Percentiles rank a stretch among this genome's conserved stretches.
Conservation (phyloP, 2,329 filamentous ascomycete genomes). For the Zymoseptoria passerinii region DNA sequence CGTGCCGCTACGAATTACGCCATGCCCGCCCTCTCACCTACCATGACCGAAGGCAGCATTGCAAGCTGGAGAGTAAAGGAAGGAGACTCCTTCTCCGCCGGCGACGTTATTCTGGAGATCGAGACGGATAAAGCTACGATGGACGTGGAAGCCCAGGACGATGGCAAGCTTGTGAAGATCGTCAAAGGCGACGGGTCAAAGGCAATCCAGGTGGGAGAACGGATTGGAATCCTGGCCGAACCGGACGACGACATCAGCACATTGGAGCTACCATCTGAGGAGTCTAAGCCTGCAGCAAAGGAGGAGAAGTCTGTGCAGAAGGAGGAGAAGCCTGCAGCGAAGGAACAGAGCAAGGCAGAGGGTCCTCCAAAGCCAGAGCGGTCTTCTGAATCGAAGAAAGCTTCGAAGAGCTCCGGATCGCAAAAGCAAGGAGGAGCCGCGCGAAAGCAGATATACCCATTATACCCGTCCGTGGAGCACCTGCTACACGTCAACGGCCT, state of each 20-base stretch:
- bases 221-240: slow-evolving; percentile 79
- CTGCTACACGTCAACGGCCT: slow-evolving; percentile 74
- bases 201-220: slow-evolving; percentile 64
- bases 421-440: slow-evolving; percentile 36
- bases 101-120: slow-evolving; percentile 83
- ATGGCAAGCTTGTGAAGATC: slow-evolving; percentile 80
- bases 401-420: neutral
- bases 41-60: slow-evolving; percentile 91
- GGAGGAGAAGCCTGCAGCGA: slow-evolving; percentile 17
- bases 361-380: slow-evolving; percentile 17
- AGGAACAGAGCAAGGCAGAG: slow-evolving; percentile 13
- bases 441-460: slow-evolving; percentile 60
- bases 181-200: slow-evolving; percentile 65
- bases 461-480: slow-evolving; percentile 75
- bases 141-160: slow-evolving; percentile 89
- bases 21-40: slow-evolving; percentile 85
- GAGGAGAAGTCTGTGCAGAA: slow-evolving; percentile 17
- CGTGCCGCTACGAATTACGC: slow-evolving; percentile 77
- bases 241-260: slow-evolving; percentile 67
- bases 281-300: slow-evolving; percentile 31
- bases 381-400: slow-evolving; percentile 17
- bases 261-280: slow-evolving; percentile 67
- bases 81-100: slow-evolving; percentile 71
- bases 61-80: slow-evolving; percentile 79
- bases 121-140: slow-evolving; percentile 92